Evolutionary conservation across 1,284 basidiomycete species (phyloP).

Genomic region (Stygiomarasmius scandens): DNA sequence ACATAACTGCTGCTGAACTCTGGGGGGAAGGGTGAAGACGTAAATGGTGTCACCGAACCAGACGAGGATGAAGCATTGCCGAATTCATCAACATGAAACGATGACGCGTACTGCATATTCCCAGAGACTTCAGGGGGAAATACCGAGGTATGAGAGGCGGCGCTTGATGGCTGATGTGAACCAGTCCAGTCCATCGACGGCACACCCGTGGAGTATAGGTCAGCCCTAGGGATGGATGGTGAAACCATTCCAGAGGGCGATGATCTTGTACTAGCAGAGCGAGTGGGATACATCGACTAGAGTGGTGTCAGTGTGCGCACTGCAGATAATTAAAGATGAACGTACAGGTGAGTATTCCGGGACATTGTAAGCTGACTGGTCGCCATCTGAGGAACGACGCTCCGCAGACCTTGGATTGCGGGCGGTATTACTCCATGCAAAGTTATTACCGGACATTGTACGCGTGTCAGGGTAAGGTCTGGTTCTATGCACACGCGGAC

Average conservation of each 20-base stretch:
- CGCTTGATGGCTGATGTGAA: slow-evolving; percentile 1
- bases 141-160: not conserved
- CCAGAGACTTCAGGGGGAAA: not conserved
- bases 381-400: slow-evolving; percentile 35
- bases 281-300: not conserved
- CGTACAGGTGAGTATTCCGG: slow-evolving; percentile 17
- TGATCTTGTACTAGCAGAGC: not conserved
- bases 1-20: not conserved
- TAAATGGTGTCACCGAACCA: not conserved
- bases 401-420: slow-evolving; percentile 26
- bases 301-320: not conserved
- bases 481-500: slow-evolving; percentile 19
- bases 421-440: slow-evolving; percentile 29
- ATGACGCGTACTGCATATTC: not conserved
- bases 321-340: not conserved
- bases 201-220: not conserved
- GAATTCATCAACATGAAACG: not conserved
- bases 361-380: slow-evolving; percentile 29
- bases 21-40: not conserved
- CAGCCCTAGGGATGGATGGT: not conserved
- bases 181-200: not conserved
- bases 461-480: slow-evolving; percentile 33
- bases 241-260: not conserved
- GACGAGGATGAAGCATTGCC: not conserved
- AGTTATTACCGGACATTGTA: slow-evolving; percentile 34